Evolutionary conservation across 257 asterid genomes (phyloP), one percentile per base, ranked within the genome.

Genomic region (Solanum verrucosum): DNA sequence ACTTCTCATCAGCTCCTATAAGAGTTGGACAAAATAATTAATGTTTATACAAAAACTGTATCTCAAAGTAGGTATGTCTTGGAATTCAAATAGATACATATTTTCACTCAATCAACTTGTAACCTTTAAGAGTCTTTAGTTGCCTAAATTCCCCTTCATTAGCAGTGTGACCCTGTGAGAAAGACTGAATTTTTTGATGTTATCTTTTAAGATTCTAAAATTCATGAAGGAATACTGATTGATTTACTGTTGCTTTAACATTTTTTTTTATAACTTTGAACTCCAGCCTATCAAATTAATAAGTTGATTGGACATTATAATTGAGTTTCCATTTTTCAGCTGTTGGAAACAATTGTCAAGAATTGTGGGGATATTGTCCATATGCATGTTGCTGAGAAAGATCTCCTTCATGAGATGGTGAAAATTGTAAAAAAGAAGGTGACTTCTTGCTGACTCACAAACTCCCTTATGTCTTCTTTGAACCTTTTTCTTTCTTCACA

Each of bases 351-450:
- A 52, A 79, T 91, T 87, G 92, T 92, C 77, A 92, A 92, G 89
- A 92, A 92, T 65, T 92, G 94, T 74, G 94, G 94, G 65, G 93
- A 92, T 83, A 85, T 88, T 87, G 93, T 92, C 88, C 94, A 92
- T 88, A 89, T 89, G 89, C 92, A 92, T 91, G 94, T 92, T 83
- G 93, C 93, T 73, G 94, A 92, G 89, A 91, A 87, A 91, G 92
- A 88, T 70, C 83, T 92, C 83, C 93, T 91, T 84, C 91, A 87
- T 65, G 93, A 90, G 87, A 92, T 92, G 94, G 94, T 92, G 90
- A 92, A 87, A 86, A 90, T 92, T 65, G 93, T 90, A 8, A 92
- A 91, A 87, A 92, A 92, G 92, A 96, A 95, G 98, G 99, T 96
- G 91, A 89, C 71, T 56, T 71, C 87, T 60, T 87, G 42, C 40